These are phyloP conservation scores for Penicillium digitatum DNA, from an alignment of 2,329 filamentous ascomycete genomes.

Conservation along the genomic window DNA sequence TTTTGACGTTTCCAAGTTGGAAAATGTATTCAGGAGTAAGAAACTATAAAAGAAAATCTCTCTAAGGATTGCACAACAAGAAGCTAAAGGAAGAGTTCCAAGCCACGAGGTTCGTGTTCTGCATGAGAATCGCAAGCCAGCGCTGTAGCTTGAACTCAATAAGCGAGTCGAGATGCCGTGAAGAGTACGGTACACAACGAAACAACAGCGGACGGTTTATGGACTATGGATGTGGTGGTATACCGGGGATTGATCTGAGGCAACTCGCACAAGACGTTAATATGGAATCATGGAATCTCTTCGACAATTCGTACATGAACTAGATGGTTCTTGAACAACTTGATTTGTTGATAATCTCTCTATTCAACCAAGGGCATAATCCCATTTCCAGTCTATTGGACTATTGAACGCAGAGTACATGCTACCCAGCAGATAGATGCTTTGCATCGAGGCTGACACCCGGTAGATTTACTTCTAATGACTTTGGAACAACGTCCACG, in stretches of 20 bases:
- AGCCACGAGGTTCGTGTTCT: background rate
- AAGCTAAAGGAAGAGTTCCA: background rate
- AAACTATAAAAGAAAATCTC: background rate
- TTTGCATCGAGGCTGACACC: background rate
- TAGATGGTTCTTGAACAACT: background rate
- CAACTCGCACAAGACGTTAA: background rate
- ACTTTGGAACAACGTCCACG: background rate
- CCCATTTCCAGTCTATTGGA: background rate
- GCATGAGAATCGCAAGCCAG: background rate
- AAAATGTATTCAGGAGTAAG: too few relatives aligned
- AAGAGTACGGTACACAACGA: background rate
- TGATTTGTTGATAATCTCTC: background rate
- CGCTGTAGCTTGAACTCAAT: background rate
- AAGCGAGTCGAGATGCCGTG: background rate
- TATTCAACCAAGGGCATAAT: background rate
- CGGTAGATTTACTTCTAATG: background rate
- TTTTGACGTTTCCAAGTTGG: too few relatives aligned
- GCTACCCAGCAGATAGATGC: background rate
- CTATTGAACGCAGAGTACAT: background rate
- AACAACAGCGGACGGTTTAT: background rate
- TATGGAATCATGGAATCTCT: background rate
- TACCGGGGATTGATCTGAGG: background rate
- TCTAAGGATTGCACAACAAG: background rate
- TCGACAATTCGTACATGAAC: too few relatives aligned
- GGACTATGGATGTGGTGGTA: background rate